Percentiles rank a stretch among this genome's conserved stretches.
Conservation (phyloP, 169 alveolate species). For the Cryptosporidium tyzzeri region DNA sequence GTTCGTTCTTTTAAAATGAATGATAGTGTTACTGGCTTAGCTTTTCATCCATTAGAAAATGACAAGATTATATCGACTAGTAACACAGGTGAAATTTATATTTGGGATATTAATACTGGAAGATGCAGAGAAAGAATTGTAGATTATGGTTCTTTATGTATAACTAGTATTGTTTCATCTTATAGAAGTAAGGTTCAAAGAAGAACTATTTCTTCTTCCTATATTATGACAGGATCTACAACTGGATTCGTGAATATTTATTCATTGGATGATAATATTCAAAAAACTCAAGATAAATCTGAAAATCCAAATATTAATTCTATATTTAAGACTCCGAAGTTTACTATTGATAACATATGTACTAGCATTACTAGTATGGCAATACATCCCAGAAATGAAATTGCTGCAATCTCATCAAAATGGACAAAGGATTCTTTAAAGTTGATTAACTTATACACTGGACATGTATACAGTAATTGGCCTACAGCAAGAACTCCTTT, state of each 20-base stretch:
- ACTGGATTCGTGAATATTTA: conserved; percentile 70
- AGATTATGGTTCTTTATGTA: conserved; percentile 56
- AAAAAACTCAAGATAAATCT: neutral
- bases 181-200: neutral
- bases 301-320: neutral
- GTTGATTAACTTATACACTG: conserved; percentile 49
- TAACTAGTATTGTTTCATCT: conserved; percentile 39
- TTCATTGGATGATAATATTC: neutral
- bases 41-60: conserved; percentile 52
- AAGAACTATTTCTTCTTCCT: conserved; percentile 8
- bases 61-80: conserved; percentile 33
- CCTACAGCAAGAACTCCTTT: conserved; percentile 72
- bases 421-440: conserved; percentile 69
- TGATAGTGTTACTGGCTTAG: conserved; percentile 55
- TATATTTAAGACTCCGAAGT: conserved; percentile 27
- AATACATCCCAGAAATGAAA: conserved; percentile 56
- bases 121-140: conserved; percentile 58
- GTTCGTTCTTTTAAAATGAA: conserved; percentile 66
- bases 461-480: conserved; percentile 65
- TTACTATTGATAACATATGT: conserved; percentile 28
- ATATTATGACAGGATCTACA: conserved; percentile 59
- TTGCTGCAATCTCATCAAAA: conserved; percentile 69
- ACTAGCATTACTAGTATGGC: conserved; percentile 72
- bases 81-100: conserved; percentile 51
- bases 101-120: conserved; percentile 75